phyloP scores from a whole-genome alignment of 2,329 filamentous ascomycete genomes.

The Exophiala sp. region DNA sequence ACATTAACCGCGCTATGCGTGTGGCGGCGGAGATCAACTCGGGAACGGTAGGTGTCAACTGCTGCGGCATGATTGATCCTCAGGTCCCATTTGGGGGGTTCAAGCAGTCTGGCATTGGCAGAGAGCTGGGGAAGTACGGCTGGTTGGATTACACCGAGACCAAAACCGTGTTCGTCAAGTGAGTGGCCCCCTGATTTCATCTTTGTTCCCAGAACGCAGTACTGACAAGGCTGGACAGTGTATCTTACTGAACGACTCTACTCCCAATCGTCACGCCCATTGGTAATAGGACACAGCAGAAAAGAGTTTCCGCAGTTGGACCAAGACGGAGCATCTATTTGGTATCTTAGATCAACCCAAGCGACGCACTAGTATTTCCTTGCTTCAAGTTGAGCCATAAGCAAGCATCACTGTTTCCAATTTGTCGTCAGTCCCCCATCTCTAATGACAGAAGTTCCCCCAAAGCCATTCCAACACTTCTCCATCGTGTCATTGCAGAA shows the following conservation, averaged over 20 bases:
- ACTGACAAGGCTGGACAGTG: too few relatives aligned
- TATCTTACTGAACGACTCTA: too few relatives aligned
- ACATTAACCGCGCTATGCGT: conserved; percentile 19
- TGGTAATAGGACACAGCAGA: too few relatives aligned
- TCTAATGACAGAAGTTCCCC: background rate
- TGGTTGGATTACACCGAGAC: background rate
- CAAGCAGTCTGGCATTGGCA: conserved; percentile 51
- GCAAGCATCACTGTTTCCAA: too few relatives aligned
- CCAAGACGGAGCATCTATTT: too few relatives aligned
- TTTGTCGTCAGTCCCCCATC: background rate
- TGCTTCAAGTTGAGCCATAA: too few relatives aligned
- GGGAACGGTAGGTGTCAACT: conserved; percentile 27
- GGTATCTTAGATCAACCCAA: too few relatives aligned
- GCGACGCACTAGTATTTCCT: too few relatives aligned
- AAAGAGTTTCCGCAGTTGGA: too few relatives aligned
- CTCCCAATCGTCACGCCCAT: too few relatives aligned
- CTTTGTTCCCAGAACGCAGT: background rate
- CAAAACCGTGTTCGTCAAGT: conserved; percentile 33
- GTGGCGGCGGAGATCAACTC: conserved; percentile 18
- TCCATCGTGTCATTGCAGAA: background rate
- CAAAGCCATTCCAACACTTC: background rate
- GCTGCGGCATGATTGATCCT: background rate
- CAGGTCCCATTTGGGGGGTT: conserved; percentile 59
- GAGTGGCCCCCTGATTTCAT: background rate
- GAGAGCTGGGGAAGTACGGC: conserved; percentile 42